Evolutionary conservation across 1,284 basidiomycete genomes (phyloP).

Genomic region (Ceratobasidium sp.): DNA sequence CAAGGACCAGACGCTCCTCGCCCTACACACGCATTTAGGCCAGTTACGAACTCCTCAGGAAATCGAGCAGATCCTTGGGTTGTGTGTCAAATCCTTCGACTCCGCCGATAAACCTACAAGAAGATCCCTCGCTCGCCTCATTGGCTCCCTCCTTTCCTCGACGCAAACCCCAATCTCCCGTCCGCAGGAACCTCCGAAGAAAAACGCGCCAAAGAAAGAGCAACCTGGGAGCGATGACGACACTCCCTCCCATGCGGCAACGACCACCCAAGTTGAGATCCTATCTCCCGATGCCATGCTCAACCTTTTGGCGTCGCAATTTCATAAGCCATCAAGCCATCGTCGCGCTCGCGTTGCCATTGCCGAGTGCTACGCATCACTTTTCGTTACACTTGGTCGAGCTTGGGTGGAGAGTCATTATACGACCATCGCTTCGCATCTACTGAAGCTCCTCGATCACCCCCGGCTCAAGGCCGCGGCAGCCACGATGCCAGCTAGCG

Average conservation of each 20-base stretch:
- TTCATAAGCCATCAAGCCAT: slow-evolving; percentile 74
- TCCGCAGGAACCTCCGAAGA: slow-evolving; percentile 60
- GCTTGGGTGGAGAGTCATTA: slow-evolving; percentile 87
- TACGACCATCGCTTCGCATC: slow-evolving; percentile 75
- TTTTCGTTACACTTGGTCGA: slow-evolving; percentile 78
- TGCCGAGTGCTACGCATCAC: slow-evolving; percentile 85
- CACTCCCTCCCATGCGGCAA: slow-evolving; percentile 59
- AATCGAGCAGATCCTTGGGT: slow-evolving; percentile 73
- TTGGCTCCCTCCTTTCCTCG: slow-evolving; percentile 82
- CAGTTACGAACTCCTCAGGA: slow-evolving; percentile 61
- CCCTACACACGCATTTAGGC: slow-evolving; percentile 62
- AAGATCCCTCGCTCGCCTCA: slow-evolving; percentile 75
- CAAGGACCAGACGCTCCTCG: slow-evolving; percentile 75
- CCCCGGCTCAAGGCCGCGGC: slow-evolving; percentile 42
- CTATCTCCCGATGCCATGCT: slow-evolving; percentile 85
- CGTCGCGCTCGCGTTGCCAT: slow-evolving; percentile 82
- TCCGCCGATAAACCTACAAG: slow-evolving; percentile 84
- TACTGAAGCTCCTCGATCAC: slow-evolving; percentile 66
- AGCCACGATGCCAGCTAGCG: slow-evolving; percentile 56
- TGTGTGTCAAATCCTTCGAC: slow-evolving; percentile 81
- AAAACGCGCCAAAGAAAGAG: slow-evolving; percentile 63
- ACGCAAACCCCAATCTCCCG: slow-evolving; percentile 75
- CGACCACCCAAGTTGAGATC: slow-evolving; percentile 70
- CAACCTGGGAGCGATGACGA: slow-evolving; percentile 52
- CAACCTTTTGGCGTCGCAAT: slow-evolving; percentile 73